Evolutionary conservation across 768 basidiomycete genomes (phyloP).

Genomic region (Lactarius hengduanensis): DNA sequence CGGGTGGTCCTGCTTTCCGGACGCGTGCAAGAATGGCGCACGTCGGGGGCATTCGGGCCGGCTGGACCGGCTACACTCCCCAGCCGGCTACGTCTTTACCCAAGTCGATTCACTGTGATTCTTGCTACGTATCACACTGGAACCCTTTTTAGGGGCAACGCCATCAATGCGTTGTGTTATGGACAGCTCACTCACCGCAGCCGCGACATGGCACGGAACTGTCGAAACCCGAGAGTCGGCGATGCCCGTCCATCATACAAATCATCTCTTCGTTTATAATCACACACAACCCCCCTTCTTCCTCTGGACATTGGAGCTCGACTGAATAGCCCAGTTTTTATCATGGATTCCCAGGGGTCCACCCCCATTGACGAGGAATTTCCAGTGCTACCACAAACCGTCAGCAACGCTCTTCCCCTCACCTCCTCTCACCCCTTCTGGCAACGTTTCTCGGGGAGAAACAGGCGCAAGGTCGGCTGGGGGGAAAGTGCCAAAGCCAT

Average conservation of each 20-base stretch:
- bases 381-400: background rate
- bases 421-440: constrained; percentile 7
- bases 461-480: constrained; percentile 9
- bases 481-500: constrained; percentile 19
- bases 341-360: background rate
- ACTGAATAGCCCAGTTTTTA: background rate
- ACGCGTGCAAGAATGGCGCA: background rate
- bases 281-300: too few relatives aligned
- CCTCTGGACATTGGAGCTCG: background rate
- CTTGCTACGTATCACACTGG: too few relatives aligned
- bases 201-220: background rate
- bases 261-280: background rate
- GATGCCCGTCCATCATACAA: background rate
- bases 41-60: too few relatives aligned
- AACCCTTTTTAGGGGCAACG: background rate
- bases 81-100: background rate
- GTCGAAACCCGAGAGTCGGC: background rate
- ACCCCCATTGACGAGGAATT: background rate
- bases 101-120: too few relatives aligned
- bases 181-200: background rate
- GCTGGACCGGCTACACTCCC: too few relatives aligned
- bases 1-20: background rate
- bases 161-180: background rate
- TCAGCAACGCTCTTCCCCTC: background rate
- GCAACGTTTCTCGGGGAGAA: constrained; percentile 25